A percentile compares a stretch with the other conserved stretches of the same genome.
Evolutionary conservation across 1,139 yeast genomes (phyloP).

Genomic region (Schizosaccharomyces versatilis): DNA sequence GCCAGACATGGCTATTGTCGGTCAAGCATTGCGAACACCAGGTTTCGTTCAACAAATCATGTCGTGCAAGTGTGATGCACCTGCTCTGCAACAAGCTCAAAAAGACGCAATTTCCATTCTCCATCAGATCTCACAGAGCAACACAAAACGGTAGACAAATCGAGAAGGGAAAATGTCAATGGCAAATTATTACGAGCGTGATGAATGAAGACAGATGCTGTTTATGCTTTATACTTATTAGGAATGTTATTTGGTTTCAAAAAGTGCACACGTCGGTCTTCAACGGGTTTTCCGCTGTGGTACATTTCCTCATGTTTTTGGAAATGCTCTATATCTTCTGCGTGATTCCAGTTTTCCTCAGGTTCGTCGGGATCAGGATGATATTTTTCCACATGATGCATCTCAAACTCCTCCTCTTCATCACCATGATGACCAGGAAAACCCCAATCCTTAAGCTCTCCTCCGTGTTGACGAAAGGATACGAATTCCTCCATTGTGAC

Average conservation of each 20-base stretch:
- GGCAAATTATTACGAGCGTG: too few species aligned
- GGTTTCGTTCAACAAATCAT: background rate
- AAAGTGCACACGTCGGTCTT: conserved; percentile 3
- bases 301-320: conserved; percentile 9
- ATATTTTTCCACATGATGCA: conserved; percentile 80
- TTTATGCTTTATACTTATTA: background rate
- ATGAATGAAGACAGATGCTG: too few species aligned
- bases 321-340: conserved; percentile 13
- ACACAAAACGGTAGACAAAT: too few species aligned
- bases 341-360: conserved; percentile 13
- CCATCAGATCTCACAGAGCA: too few species aligned
- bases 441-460: conserved; percentile 74
- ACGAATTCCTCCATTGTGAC: conserved; percentile 53
- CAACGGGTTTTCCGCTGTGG: conserved; percentile 6
- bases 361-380: conserved; percentile 28
- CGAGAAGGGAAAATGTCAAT: too few species aligned
- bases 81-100: background rate
- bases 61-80: background rate
- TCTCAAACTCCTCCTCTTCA: conserved; percentile 30
- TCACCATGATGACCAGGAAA: conserved; percentile 92
- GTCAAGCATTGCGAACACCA: background rate
- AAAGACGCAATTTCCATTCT: background rate
- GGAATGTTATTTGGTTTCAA: conserved; percentile 6
- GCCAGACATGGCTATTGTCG: background rate
- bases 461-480: conserved; percentile 37